These are phyloP conservation scores for Magnolia changhungtana DNA, from an alignment of 164 flowering plant genomes.

Conservation along the genomic window DNA sequence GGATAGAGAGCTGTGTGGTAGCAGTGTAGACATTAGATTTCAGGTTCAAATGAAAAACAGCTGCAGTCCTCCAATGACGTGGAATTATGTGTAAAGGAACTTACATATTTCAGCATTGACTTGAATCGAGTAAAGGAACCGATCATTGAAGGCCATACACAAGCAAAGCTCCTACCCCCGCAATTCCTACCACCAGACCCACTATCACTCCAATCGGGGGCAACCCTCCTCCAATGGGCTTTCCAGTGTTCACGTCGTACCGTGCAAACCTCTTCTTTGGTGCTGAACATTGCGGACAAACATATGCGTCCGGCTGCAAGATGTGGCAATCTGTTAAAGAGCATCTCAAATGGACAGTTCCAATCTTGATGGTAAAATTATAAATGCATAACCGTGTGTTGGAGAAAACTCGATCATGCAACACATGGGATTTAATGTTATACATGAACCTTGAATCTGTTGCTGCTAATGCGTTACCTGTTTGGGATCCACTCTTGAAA, in stretches of 20 bases:
- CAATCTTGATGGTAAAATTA: background rate
- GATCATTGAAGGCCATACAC: constrained; percentile 86
- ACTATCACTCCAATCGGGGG: constrained; percentile 88
- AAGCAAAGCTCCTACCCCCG: constrained; percentile 82
- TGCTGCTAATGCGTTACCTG: too few relatives aligned
- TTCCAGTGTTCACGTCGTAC: constrained; percentile 79
- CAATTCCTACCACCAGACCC: constrained; percentile 75
- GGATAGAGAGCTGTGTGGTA: background rate
- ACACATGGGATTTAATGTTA: background rate
- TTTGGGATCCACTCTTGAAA: too few relatives aligned
- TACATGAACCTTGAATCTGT: too few relatives aligned
- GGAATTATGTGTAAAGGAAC: too few relatives aligned
- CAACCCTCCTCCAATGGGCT: constrained; percentile 77
- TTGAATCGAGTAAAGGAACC: background rate
- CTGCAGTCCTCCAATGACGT: too few relatives aligned
- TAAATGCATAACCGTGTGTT: background rate
- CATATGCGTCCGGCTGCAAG: constrained; percentile 68
- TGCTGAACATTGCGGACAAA: constrained; percentile 88
- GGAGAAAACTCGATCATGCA: background rate
- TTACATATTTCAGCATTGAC: too few relatives aligned
- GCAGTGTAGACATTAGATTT: too few relatives aligned
- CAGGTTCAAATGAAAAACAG: too few relatives aligned
- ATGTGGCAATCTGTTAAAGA: background rate
- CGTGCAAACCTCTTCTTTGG: constrained; percentile 92
- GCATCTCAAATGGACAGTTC: background rate